phyloP scores from a whole-genome alignment of 495 filamentous ascomycete genomes.

The Aeminium ludgeri region DNA sequence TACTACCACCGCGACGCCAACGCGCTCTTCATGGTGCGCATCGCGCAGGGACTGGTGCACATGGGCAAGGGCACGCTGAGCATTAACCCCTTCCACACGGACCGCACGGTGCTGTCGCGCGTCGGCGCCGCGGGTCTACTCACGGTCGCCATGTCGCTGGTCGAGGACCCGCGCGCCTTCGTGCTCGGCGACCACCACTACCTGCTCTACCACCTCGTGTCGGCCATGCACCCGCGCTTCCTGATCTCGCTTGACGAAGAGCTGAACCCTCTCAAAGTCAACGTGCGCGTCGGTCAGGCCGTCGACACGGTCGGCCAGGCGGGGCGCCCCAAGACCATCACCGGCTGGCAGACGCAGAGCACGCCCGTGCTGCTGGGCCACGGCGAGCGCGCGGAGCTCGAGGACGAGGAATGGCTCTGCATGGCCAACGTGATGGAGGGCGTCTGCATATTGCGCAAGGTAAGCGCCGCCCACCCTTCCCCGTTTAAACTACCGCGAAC shows the following conservation, averaged over 20 bases:
- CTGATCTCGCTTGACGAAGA: conserved; percentile 91
- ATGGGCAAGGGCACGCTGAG: conserved; percentile 98
- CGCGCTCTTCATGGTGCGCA: conserved; percentile 95
- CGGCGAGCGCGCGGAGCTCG: conserved; percentile 88
- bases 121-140: conserved; percentile 83
- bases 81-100: conserved; percentile 93
- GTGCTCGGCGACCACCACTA: conserved; percentile 80
- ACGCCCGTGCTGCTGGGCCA: conserved; percentile 85
- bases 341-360: conserved; percentile 98
- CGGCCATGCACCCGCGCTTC: conserved; percentile 94
- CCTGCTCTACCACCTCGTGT: conserved; percentile 91
- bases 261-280: conserved; percentile 82
- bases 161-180: conserved; percentile 79
- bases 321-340: conserved; percentile 94
- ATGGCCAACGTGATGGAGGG: conserved; percentile 84
- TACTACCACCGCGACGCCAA: conserved; percentile 96
- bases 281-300: conserved; percentile 91
- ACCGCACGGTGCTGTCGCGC: conserved; percentile 83
- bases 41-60: conserved; percentile 91
- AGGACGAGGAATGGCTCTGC: conserved; percentile 93
- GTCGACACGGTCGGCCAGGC: conserved; percentile 97
- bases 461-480: conserved; percentile 25
- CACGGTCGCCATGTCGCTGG: conserved; percentile 74
- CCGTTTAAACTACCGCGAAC: background rate
- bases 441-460: conserved; percentile 90